phyloP scores from a whole-genome alignment of 345 rosid species.

The Sisymbrium altissimum region DNA sequence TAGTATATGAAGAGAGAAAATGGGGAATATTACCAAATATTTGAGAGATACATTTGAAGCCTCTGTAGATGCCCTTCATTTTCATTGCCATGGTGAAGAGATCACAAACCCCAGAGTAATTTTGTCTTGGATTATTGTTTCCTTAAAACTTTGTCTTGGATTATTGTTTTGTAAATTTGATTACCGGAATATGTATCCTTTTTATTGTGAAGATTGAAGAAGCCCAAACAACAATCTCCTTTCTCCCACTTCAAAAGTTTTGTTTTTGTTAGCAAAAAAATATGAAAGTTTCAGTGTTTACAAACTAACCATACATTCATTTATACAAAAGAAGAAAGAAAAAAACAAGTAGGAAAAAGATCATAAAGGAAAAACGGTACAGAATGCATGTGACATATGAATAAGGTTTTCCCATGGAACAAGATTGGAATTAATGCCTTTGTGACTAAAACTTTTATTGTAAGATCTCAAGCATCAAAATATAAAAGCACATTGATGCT shows the following conservation, averaged over 20 bases:
- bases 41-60: constrained; percentile 83
- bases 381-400: constrained; percentile 11
- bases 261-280: neutral
- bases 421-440: constrained; percentile 14
- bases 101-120: constrained; percentile 1
- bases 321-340: neutral
- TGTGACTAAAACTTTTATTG: neutral
- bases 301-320: neutral
- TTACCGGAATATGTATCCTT: neutral
- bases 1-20: neutral
- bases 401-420: constrained; percentile 2
- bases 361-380: neutral
- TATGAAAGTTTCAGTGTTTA: neutral
- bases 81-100: constrained; percentile 55
- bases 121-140: neutral
- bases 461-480: neutral
- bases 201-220: constrained; percentile 10
- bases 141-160: neutral
- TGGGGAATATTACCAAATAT: constrained; percentile 57
- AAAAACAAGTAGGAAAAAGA: neutral
- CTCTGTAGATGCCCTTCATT: constrained; percentile 57
- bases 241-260: neutral
- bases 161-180: neutral
- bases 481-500: neutral
- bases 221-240: neutral